phyloP scores from a whole-genome alignment of 306 rosid species.

The Nissolia schottii region DNA sequence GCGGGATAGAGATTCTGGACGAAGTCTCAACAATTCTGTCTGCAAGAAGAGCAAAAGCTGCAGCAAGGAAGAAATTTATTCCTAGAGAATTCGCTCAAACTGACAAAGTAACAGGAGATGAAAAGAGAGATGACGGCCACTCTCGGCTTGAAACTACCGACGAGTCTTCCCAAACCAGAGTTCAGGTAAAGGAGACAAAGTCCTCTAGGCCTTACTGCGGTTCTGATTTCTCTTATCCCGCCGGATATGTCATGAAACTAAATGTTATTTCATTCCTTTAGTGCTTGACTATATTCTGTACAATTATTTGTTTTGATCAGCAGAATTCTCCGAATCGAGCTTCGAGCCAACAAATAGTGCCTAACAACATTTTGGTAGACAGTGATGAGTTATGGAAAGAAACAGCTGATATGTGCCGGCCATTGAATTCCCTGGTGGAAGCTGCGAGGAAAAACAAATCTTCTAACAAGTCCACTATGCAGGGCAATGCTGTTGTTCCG shows the following conservation, averaged over 20 bases:
- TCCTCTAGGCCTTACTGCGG: not conserved
- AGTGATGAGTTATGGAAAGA: conserved; percentile 19
- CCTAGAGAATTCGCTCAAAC: conserved; percentile 20
- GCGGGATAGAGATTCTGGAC: conserved; percentile 8
- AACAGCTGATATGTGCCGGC: conserved; percentile 12
- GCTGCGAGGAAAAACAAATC: conserved; percentile 18
- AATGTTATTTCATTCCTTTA: not conserved
- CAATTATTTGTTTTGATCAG: conserved; percentile 9
- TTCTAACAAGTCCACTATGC: not conserved
- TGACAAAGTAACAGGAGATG: conserved; percentile 5
- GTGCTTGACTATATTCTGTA: conserved; percentile 9
- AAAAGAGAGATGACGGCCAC: not conserved
- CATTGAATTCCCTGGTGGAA: conserved; percentile 33
- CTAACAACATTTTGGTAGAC: conserved; percentile 10
- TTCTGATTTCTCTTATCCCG: not conserved
- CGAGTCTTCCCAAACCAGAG: not conserved
- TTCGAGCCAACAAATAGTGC: conserved; percentile 19
- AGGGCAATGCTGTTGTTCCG: conserved; percentile 18
- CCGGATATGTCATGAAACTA: not conserved
- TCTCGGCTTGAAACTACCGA: not conserved
- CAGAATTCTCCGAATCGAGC: conserved; percentile 34
- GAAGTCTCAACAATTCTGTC: conserved; percentile 14
- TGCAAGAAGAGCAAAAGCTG: conserved; percentile 37
- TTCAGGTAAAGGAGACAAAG: conserved; percentile 29
- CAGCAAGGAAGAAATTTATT: conserved; percentile 25